Conservation (phyloP, 495 filamentous ascomycete species). For the Penicillium macrosclerotiorum region DNA sequence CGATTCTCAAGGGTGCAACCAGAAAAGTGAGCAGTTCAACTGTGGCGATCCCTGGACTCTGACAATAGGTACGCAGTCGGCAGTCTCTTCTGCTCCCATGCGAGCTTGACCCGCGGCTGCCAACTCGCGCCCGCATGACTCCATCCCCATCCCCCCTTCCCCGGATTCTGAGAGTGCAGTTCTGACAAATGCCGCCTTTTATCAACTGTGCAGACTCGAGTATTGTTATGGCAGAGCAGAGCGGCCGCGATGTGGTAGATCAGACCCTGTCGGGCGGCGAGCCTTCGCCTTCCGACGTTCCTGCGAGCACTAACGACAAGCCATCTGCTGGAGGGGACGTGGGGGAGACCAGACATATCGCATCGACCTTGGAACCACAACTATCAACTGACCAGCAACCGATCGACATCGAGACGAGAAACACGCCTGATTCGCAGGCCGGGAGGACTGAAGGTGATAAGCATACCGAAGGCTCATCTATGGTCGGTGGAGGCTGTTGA, state of each 20-base stretch:
- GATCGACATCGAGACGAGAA: slow-evolving; percentile 24
- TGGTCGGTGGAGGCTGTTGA: slow-evolving; percentile 26
- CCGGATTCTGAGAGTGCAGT: slow-evolving; percentile 24
- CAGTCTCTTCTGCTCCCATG: slow-evolving; percentile 18
- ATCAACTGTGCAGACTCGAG: slow-evolving; percentile 49
- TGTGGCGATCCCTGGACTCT: slow-evolving; percentile 51
- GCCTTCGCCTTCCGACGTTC: slow-evolving; percentile 67
- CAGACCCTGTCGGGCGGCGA: slow-evolving; percentile 73
- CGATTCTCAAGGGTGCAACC: slow-evolving; percentile 40
- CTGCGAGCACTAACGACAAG: slow-evolving; percentile 61
- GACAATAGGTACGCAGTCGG: slow-evolving; percentile 49
- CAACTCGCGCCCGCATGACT: slow-evolving; percentile 9
- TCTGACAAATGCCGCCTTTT: slow-evolving; percentile 38
- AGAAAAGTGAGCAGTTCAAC: slow-evolving; percentile 39
- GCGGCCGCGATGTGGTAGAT: slow-evolving; percentile 75
- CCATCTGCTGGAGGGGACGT: slow-evolving; percentile 56
- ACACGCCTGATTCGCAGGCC: slow-evolving; percentile 8
- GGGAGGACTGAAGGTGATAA: slow-evolving; percentile 30
- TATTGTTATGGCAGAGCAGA: slow-evolving; percentile 83
- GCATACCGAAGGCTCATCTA: slow-evolving; percentile 26
- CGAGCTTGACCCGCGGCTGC: slow-evolving; percentile 19
- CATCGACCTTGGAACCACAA: slow-evolving; percentile 29
- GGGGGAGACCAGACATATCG: slow-evolving; percentile 46
- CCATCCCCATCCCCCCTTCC: slow-evolving; percentile 4
- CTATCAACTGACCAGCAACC: slow-evolving; percentile 23